phyloP scores from a whole-genome alignment of 371 early-diverging fungal genomes.

The Mucor irregularis region DNA sequence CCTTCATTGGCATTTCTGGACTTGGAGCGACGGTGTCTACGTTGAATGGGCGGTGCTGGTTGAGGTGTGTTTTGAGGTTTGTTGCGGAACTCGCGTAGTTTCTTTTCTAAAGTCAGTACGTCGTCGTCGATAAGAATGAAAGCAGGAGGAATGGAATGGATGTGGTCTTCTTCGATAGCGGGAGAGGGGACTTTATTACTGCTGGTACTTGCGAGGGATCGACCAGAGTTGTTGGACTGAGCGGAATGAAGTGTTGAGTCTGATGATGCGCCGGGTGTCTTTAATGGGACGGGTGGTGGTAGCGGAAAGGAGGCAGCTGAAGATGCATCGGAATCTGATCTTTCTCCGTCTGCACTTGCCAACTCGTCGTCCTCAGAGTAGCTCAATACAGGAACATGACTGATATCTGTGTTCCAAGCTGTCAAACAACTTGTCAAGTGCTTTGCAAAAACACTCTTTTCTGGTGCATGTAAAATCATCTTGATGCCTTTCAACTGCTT shows the following conservation, averaged over 20 bases:
- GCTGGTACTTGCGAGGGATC: conserved; percentile 1
- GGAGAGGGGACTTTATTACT: conserved; percentile 26
- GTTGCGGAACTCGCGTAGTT: conserved; percentile 32
- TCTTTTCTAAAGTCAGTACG: conserved; percentile 42
- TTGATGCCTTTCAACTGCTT: conserved; percentile 43
- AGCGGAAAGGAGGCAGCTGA: neutral
- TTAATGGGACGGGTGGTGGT: too few species aligned
- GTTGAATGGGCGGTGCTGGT: conserved; percentile 4
- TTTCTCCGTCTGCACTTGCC: neutral
- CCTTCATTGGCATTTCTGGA: conserved; percentile 18
- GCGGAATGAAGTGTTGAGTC: neutral
- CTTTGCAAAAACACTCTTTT: conserved; percentile 51
- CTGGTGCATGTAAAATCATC: conserved; percentile 48
- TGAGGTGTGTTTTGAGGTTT: too few species aligned
- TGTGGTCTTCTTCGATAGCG: conserved; percentile 43
- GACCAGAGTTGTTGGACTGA: conserved; percentile 14
- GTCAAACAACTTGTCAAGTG: conserved; percentile 53
- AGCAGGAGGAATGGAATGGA: conserved; percentile 41
- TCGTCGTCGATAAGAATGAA: conserved; percentile 62
- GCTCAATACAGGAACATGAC: conserved; percentile 33
- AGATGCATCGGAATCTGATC: conserved; percentile 12
- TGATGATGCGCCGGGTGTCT: too few species aligned
- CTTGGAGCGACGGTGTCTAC: conserved; percentile 35
- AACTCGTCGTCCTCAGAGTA: conserved; percentile 4
- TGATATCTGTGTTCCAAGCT: conserved; percentile 51